Percentiles rank a stretch among this genome's conserved stretches.
phyloP scores from a whole-genome alignment of 2,329 filamentous ascomycete genomes.

The Trematosphaeria pertusa region DNA sequence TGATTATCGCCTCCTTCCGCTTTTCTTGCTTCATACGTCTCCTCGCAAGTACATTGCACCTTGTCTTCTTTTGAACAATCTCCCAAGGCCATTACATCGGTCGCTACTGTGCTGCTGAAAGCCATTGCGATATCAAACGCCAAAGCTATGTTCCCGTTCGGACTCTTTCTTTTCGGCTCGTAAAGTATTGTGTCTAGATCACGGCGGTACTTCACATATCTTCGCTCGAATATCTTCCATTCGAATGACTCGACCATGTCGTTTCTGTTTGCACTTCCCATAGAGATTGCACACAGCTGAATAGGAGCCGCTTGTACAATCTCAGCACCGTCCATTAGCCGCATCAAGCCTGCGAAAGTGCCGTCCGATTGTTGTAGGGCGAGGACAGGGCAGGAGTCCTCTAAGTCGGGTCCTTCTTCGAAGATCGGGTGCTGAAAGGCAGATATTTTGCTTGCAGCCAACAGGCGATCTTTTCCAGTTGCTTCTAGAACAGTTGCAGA shows the following conservation, averaged over 20 bases:
- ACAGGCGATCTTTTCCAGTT: background rate
- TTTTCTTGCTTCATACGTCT: too few relatives aligned
- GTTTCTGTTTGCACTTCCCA: background rate
- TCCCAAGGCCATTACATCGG: too few relatives aligned
- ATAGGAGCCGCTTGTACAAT: background rate
- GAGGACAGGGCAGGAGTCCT: background rate
- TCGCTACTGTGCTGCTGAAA: too few relatives aligned
- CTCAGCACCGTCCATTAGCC: background rate
- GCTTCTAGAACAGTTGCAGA: background rate
- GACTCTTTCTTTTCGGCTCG: background rate
- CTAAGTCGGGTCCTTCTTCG: background rate
- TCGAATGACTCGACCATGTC: background rate
- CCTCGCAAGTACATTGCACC: too few relatives aligned
- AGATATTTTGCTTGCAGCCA: background rate
- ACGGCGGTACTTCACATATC: background rate
- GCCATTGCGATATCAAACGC: background rate
- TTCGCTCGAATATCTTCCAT: background rate
- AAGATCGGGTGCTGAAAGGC: background rate
- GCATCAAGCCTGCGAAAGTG: conserved; percentile 2
- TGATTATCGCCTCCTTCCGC: too few relatives aligned
- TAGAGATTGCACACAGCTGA: background rate
- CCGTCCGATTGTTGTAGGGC: background rate
- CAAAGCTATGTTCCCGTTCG: background rate
- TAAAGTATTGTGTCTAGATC: background rate
- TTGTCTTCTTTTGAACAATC: too few relatives aligned